phyloP scores from a whole-genome alignment of 2,329 filamentous ascomycete species.

The Aaosphaeria pasadenensis region DNA sequence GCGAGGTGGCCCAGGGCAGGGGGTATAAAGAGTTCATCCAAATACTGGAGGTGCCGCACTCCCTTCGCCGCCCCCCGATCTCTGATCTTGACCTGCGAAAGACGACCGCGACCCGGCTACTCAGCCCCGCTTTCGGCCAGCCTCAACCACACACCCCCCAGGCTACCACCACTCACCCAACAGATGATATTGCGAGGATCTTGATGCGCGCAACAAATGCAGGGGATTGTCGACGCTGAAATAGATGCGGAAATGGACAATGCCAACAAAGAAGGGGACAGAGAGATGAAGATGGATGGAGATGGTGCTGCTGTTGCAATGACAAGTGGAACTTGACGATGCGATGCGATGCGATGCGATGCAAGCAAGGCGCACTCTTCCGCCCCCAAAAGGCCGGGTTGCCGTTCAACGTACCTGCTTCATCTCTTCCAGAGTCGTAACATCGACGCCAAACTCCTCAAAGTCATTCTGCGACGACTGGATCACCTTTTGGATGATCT shows the following conservation, averaged over 20 bases:
- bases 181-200: background rate
- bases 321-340: constrained; percentile 3
- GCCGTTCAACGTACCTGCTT: constrained; percentile 66
- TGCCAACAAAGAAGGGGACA: constrained; percentile 1
- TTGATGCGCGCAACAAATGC: too few species aligned
- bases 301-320: too few species aligned
- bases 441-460: constrained; percentile 91
- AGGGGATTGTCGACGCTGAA: too few species aligned
- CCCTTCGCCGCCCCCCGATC: constrained; percentile 25
- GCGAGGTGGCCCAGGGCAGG: constrained; percentile 36
- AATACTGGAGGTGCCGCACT: constrained; percentile 42
- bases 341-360: constrained; percentile 4
- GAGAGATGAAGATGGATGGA: constrained; percentile 3
- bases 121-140: constrained; percentile 44
- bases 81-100: too few species aligned
- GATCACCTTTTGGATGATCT: constrained; percentile 76
- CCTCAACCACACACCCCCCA: constrained; percentile 23
- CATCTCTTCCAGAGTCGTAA: constrained; percentile 81
- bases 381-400: background rate
- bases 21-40: constrained; percentile 47
- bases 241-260: background rate
- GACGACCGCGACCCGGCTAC: constrained; percentile 20
- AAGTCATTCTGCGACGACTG: constrained; percentile 80
- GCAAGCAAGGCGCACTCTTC: background rate
- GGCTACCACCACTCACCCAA: constrained; percentile 18